Evolutionary conservation across 805 yeast species (phyloP).

Genomic region (Sugiyamaella qingdaonensis): DNA sequence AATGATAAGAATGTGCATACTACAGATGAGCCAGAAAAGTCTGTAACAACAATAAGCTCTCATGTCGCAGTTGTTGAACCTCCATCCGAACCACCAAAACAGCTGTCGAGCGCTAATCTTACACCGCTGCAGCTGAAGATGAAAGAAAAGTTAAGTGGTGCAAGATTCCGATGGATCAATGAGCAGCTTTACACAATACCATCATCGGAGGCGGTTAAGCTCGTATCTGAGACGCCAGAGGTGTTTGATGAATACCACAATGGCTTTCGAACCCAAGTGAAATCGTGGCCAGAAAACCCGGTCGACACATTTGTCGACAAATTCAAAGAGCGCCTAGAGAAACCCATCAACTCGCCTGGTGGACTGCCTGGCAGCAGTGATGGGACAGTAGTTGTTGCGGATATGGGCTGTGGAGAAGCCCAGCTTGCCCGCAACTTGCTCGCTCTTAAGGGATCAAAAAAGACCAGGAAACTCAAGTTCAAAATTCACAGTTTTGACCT

Average conservation of each 20-base stretch:
- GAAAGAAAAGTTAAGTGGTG: constrained; percentile 92
- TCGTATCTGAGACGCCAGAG: constrained; percentile 77
- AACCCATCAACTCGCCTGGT: constrained; percentile 90
- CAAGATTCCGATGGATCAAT: constrained; percentile 96
- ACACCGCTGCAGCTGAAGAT: constrained; percentile 69
- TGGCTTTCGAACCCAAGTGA: constrained; percentile 93
- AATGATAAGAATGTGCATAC: constrained; percentile 15
- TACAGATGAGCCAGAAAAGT: constrained; percentile 6
- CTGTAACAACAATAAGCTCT: background rate
- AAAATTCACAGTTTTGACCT: constrained; percentile 87
- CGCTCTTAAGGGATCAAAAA: constrained; percentile 33
- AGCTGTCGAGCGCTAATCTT: constrained; percentile 15
- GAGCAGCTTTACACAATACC: constrained; percentile 90
- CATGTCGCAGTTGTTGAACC: background rate
- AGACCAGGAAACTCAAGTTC: constrained; percentile 38
- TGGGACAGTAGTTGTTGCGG: constrained; percentile 77
- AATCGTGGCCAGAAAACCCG: constrained; percentile 98
- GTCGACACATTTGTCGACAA: constrained; percentile 83
- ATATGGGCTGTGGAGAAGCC: constrained; percentile 99
- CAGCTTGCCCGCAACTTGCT: constrained; percentile 67
- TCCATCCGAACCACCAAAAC: background rate
- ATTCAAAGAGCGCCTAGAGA: constrained; percentile 46
- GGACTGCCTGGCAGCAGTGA: constrained; percentile 64
- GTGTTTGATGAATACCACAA: constrained; percentile 91
- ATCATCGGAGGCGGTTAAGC: constrained; percentile 68